Evolutionary conservation across 1,284 basidiomycete genomes (phyloP).

Genomic region (Boletus mariae): DNA sequence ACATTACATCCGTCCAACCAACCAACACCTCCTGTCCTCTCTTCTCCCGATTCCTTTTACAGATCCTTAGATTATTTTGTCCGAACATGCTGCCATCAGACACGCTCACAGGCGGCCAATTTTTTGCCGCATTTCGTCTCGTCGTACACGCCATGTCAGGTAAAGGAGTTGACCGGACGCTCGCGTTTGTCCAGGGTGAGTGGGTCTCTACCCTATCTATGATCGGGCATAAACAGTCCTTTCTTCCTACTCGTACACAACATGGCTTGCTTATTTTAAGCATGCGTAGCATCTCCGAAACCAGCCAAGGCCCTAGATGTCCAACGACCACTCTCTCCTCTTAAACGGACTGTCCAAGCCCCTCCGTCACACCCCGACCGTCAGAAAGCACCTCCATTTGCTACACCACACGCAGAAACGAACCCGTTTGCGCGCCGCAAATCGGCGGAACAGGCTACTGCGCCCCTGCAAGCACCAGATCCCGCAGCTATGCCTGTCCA

Average conservation of each 20-base stretch:
- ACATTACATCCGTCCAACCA: background rate
- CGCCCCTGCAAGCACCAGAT: slow-evolving; percentile 1
- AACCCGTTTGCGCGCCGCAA: slow-evolving; percentile 26
- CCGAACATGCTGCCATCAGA: slow-evolving; percentile 50
- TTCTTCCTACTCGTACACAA: background rate
- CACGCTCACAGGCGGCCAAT: slow-evolving; percentile 60
- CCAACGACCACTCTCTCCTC: slow-evolving; percentile 16
- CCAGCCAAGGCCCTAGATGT: slow-evolving; percentile 8
- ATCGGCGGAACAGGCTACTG: slow-evolving; percentile 16
- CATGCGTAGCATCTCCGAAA: slow-evolving; percentile 18
- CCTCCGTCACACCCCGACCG: slow-evolving; percentile 26
- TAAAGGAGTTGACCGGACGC: slow-evolving; percentile 51
- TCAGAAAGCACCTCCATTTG: slow-evolving; percentile 13
- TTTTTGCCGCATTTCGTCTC: slow-evolving; percentile 68
- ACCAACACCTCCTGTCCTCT: background rate
- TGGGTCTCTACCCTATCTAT: background rate
- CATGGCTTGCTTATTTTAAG: slow-evolving; percentile 9
- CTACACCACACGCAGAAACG: slow-evolving; percentile 16
- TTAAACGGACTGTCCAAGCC: slow-evolving; percentile 17
- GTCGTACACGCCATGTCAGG: slow-evolving; percentile 60
- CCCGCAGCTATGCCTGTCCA: slow-evolving; percentile 23
- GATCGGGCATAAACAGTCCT: background rate
- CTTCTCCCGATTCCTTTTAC: slow-evolving; percentile 2
- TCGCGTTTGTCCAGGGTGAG: slow-evolving; percentile 72
- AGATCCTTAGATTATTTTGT: slow-evolving; percentile 66